Percentiles rank a stretch among this genome's conserved stretches.
Conservation (phyloP, 441 rosid genomes). For the Daphne laureola region DNA sequence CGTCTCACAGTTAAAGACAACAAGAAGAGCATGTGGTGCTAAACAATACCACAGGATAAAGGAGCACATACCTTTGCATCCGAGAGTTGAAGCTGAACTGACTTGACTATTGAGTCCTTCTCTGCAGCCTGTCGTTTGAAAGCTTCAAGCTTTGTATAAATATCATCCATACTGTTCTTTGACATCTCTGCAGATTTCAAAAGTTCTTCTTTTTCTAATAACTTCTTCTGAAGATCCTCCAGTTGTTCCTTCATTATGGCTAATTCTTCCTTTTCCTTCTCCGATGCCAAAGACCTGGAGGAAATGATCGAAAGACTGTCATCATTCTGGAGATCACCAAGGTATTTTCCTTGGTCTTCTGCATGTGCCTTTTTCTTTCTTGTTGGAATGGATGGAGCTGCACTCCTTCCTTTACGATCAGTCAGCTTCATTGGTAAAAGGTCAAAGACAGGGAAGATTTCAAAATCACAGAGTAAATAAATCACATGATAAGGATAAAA, state of each 20-base stretch:
- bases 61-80: conserved; percentile 62
- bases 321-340: conserved; percentile 34
- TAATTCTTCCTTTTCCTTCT: conserved; percentile 56
- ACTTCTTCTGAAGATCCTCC: conserved; percentile 59
- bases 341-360: conserved; percentile 35
- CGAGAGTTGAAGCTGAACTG: conserved; percentile 62
- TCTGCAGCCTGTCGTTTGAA: conserved; percentile 49
- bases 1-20: no score
- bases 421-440: conserved; percentile 22
- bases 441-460: neutral
- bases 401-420: conserved; percentile 55
- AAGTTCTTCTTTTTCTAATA: conserved; percentile 76
- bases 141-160: conserved; percentile 45
- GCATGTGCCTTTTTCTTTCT: conserved; percentile 60
- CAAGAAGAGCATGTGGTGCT: no score
- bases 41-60: no score
- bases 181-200: conserved; percentile 55
- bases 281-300: conserved; percentile 40
- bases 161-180: conserved; percentile 37
- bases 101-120: conserved; percentile 61
- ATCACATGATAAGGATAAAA: no score
- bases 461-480: no score
- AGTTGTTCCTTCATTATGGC: conserved; percentile 53
- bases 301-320: conserved; percentile 35
- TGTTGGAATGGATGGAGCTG: conserved; percentile 42